These are phyloP conservation scores for Fusarium drepaniforme DNA, from an alignment of 2,329 filamentous ascomycete genomes.

Conservation along the genomic window DNA sequence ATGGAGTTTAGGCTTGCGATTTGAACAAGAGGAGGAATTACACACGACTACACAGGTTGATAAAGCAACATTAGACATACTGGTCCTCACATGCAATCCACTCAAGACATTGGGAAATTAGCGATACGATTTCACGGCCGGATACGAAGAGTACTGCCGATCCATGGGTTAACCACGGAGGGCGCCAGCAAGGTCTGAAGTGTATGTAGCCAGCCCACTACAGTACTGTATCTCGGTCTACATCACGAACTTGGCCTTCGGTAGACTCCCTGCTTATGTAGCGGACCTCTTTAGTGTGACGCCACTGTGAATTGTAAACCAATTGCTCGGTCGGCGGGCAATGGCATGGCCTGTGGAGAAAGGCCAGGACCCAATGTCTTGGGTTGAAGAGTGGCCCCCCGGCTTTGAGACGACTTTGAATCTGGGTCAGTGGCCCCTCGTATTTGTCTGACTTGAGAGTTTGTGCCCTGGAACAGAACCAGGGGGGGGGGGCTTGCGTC, in stretches of 20 bases:
- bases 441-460: constrained; percentile 24
- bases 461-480: constrained; percentile 18
- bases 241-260: not conserved
- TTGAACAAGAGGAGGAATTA: constrained; percentile 6
- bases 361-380: constrained; percentile 3
- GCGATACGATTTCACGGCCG: not conserved
- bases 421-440: constrained; percentile 31
- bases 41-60: not conserved
- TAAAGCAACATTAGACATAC: not conserved
- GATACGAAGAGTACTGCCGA: constrained; percentile 20
- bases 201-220: not conserved
- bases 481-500: constrained; percentile 15
- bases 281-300: constrained; percentile 14
- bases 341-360: constrained; percentile 5
- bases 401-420: constrained; percentile 10
- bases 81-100: not conserved
- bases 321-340: not conserved
- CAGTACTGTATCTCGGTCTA: not conserved
- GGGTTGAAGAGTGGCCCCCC: constrained; percentile 5
- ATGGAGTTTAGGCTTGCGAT: constrained; percentile 17
- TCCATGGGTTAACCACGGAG: not conserved
- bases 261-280: not conserved
- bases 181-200: not conserved
- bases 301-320: constrained; percentile 2
- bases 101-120: constrained; percentile 12